A percentile compares a stretch with the other conserved stretches of the same genome.
Conservation (phyloP, 305 asterid species). For the Galium porrigens region DNA sequence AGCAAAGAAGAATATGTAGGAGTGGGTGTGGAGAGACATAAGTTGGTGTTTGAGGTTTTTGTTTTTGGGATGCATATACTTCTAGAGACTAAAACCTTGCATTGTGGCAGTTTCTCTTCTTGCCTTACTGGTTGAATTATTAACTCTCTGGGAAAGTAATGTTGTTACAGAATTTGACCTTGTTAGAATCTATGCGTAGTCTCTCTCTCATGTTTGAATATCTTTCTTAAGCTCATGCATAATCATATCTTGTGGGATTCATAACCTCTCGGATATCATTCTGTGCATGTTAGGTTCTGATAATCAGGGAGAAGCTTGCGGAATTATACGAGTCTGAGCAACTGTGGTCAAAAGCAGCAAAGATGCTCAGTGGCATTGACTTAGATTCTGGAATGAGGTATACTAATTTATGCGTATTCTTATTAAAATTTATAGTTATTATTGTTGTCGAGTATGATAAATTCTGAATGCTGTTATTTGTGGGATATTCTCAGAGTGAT, state of each 20-base stretch:
- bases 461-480: slow-evolving; percentile 5
- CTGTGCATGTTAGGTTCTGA: slow-evolving; percentile 42
- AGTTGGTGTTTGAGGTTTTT: background rate
- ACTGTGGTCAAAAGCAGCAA: slow-evolving; percentile 95
- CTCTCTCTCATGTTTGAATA: background rate
- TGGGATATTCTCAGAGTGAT: slow-evolving; percentile 44
- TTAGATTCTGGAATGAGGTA: slow-evolving; percentile 97
- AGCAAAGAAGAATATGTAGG: background rate
- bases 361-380: slow-evolving; percentile 98
- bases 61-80: background rate
- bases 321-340: slow-evolving; percentile 83
- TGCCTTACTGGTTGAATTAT: background rate
- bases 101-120: background rate
- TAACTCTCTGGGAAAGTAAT: background rate
- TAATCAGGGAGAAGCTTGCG: slow-evolving; percentile 87
- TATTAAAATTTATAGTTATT: background rate
- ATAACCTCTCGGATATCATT: background rate
- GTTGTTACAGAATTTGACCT: background rate
- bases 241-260: background rate
- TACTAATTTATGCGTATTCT: slow-evolving; percentile 9
- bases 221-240: background rate
- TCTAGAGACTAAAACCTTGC: background rate
- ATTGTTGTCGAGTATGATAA: background rate
- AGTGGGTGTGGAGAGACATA: background rate
- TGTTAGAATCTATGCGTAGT: background rate